Evolutionary conservation across 352 stramenopile species (phyloP).

Genomic region (Pythium insidiosum): DNA sequence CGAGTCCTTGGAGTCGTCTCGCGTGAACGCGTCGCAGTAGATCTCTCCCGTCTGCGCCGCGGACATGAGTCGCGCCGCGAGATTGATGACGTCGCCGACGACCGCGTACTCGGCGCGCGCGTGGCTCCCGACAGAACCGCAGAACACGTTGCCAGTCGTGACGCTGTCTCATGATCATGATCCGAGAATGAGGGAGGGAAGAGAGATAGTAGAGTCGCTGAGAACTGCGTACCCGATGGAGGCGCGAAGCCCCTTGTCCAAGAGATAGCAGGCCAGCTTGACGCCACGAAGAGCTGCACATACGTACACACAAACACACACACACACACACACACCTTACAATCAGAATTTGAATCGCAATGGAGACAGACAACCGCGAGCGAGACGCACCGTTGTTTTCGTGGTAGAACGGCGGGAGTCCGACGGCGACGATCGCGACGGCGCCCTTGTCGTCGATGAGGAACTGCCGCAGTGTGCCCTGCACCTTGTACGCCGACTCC

Average conservation of each 20-base stretch:
- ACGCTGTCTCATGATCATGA: constrained; percentile 21
- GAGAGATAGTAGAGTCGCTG: too few species aligned
- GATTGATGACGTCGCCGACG: constrained; percentile 79
- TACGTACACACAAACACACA: too few species aligned
- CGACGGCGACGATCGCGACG: constrained; percentile 69
- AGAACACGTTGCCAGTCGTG: constrained; percentile 68
- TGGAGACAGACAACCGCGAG: neutral
- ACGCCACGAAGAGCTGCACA: constrained; percentile 45
- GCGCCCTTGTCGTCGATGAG: constrained; percentile 85
- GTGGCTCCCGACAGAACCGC: constrained; percentile 59
- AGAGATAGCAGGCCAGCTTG: constrained; percentile 52
- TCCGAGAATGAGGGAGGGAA: too few species aligned
- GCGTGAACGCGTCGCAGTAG: constrained; percentile 65
- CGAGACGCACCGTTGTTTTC: constrained; percentile 64
- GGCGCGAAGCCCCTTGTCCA: constrained; percentile 51
- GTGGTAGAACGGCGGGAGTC: constrained; percentile 72
- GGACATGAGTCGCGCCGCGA: constrained; percentile 73
- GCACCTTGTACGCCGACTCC: constrained; percentile 70
- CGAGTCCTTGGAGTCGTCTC: constrained; percentile 42
- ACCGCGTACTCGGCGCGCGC: constrained; percentile 74
- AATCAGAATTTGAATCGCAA: neutral
- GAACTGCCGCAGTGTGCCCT: constrained; percentile 78
- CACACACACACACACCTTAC: neutral
- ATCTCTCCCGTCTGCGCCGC: constrained; percentile 46
- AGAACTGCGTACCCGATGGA: constrained; percentile 66